phyloP scores from a whole-genome alignment of 305 asterid species.

The Fraxinus xanthoxyloides region DNA sequence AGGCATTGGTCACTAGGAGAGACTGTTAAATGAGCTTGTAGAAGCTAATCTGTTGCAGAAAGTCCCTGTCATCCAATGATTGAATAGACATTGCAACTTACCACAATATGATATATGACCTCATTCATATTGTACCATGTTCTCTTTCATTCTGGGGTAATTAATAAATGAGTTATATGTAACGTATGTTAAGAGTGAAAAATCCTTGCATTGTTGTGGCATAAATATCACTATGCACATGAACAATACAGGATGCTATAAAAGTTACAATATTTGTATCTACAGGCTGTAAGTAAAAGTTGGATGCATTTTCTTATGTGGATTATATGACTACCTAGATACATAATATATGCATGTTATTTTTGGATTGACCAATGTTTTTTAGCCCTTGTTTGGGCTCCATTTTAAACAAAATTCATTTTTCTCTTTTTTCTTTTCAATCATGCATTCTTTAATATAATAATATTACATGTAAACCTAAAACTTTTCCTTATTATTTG shows the following conservation, averaged over 20 bases:
- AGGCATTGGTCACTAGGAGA: not conserved
- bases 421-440: too few relatives aligned
- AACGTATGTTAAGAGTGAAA: not conserved
- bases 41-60: not conserved
- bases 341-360: not conserved
- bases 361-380: not conserved
- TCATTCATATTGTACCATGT: not conserved
- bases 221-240: not conserved
- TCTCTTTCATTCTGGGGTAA: not conserved
- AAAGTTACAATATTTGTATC: slow-evolving; percentile 18
- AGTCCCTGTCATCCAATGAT: not conserved
- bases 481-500: too few relatives aligned
- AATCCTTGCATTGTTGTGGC: not conserved
- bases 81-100: not conserved
- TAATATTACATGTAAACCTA: too few relatives aligned
- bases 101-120: slow-evolving; percentile 2
- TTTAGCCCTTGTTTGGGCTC: not conserved
- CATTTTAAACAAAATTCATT: too few relatives aligned
- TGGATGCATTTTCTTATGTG: not conserved
- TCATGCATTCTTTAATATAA: too few relatives aligned
- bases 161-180: not conserved
- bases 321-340: not conserved
- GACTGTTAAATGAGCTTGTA: not conserved
- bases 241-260: not conserved
- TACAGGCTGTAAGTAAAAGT: slow-evolving; percentile 14